These are phyloP conservation scores for Calonectria multiphialidica DNA, from an alignment of 2,329 filamentous ascomycete genomes.

Conservation along the genomic window DNA sequence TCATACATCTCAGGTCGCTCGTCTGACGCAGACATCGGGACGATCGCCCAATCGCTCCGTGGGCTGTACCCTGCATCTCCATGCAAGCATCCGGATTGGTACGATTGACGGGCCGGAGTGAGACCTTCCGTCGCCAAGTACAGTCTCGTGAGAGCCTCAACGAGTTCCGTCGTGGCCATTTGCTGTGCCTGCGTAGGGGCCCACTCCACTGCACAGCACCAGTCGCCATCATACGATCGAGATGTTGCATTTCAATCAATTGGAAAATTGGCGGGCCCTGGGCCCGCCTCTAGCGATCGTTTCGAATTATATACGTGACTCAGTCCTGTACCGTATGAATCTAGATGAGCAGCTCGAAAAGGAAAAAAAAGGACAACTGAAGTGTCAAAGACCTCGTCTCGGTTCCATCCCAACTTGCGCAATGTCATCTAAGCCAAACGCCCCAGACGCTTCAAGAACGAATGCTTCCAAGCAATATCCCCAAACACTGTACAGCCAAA, in stretches of 20 bases:
- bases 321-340: conserved; percentile 1
- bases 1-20: neutral
- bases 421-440: conserved; percentile 41
- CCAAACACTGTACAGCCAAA: conserved; percentile 34
- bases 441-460: conserved; percentile 40
- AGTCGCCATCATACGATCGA: neutral
- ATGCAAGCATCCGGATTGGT: conserved; percentile 12
- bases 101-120: neutral
- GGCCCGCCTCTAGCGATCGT: conserved; percentile 3
- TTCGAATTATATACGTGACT: conserved; percentile 17
- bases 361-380: conserved; percentile 5
- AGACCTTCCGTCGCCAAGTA: conserved; percentile 12
- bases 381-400: conserved; percentile 11
- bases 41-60: neutral
- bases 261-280: neutral
- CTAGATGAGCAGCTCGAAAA: neutral
- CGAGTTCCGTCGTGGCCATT: neutral
- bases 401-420: conserved; percentile 12
- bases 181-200: neutral
- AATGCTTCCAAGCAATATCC: conserved; percentile 39
- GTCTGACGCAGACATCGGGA: neutral
- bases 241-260: neutral
- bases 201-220: neutral
- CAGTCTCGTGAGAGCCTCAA: conserved; percentile 16
- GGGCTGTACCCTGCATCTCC: neutral